Evolutionary conservation across 495 filamentous ascomycete genomes (phyloP).

Genomic region (Daldinia grandis): DNA sequence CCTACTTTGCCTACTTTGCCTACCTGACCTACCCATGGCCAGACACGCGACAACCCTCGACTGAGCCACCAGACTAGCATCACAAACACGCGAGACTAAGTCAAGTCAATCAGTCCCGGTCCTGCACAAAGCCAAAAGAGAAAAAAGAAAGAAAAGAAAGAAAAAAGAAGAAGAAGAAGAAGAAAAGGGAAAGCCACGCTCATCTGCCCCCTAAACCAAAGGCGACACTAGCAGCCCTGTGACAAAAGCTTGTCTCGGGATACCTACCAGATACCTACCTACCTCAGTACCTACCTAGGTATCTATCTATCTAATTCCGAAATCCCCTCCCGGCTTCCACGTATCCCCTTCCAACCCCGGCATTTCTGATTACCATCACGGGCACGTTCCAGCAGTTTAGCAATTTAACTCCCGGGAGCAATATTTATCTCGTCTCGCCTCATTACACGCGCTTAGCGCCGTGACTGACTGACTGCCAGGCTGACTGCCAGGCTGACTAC

Average conservation of each 20-base stretch:
- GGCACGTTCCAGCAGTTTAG: no score
- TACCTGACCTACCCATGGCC: background rate
- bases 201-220: background rate
- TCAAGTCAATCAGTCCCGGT: constrained; percentile 3
- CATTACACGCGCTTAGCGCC: constrained; percentile 6
- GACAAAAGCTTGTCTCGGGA: constrained; percentile 27
- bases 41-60: background rate
- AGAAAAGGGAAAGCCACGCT: background rate
- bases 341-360: no score
- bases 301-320: background rate
- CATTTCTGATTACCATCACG: no score
- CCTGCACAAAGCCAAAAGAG: constrained; percentile 6
- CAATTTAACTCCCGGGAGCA: no score
- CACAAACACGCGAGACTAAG: constrained; percentile 15
- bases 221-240: constrained; percentile 39
- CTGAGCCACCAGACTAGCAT: constrained; percentile 4
- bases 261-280: no score
- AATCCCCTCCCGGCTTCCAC: background rate
- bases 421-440: no score
- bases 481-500: no score
- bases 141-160: background rate
- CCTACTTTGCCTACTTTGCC: background rate
- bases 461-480: background rate
- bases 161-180: background rate
- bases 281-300: background rate